Evolutionary conservation across 2,329 filamentous ascomycete genomes (phyloP).

Genomic region (Lachnellula hyalina): DNA sequence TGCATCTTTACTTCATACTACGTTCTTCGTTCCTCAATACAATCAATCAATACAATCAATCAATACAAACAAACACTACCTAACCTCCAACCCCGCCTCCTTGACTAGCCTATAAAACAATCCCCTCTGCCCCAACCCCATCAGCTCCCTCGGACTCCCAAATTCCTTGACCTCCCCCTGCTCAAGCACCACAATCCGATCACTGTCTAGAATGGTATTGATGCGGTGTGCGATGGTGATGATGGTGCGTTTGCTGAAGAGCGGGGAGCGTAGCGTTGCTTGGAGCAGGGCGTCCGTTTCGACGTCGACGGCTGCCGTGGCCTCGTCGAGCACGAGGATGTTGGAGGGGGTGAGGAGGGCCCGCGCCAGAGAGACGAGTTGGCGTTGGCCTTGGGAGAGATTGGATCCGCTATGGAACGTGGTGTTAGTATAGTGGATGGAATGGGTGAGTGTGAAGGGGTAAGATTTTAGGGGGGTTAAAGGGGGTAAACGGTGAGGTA

Average conservation of each 20-base stretch:
- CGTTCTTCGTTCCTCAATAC: neutral
- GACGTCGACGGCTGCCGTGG: conserved; percentile 71
- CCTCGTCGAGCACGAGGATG: conserved; percentile 94
- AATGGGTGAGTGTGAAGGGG: neutral
- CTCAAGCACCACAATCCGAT: conserved; percentile 90
- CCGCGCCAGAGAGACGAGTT: conserved; percentile 87
- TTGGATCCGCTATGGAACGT: conserved; percentile 65
- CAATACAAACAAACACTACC: neutral
- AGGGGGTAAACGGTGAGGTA: conserved; percentile 8
- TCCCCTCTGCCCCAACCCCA: conserved; percentile 69
- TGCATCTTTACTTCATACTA: neutral
- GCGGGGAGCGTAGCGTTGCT: conserved; percentile 54
- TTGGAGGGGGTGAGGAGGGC: conserved; percentile 94
- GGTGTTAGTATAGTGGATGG: conserved; percentile 6
- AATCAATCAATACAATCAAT: neutral
- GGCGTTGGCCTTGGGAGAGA: conserved; percentile 88
- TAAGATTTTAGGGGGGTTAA: conserved; percentile 5
- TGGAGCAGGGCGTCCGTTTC: conserved; percentile 65
- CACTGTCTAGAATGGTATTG: conserved; percentile 87
- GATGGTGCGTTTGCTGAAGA: conserved; percentile 89
- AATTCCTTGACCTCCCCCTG: conserved; percentile 89
- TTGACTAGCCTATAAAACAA: conserved; percentile 86
- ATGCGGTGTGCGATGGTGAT: conserved; percentile 98
- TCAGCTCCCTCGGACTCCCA: conserved; percentile 74
- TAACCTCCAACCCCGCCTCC: conserved; percentile 67